Conservation (phyloP, 345 rosid species). For the Carallia pectinifolia region DNA sequence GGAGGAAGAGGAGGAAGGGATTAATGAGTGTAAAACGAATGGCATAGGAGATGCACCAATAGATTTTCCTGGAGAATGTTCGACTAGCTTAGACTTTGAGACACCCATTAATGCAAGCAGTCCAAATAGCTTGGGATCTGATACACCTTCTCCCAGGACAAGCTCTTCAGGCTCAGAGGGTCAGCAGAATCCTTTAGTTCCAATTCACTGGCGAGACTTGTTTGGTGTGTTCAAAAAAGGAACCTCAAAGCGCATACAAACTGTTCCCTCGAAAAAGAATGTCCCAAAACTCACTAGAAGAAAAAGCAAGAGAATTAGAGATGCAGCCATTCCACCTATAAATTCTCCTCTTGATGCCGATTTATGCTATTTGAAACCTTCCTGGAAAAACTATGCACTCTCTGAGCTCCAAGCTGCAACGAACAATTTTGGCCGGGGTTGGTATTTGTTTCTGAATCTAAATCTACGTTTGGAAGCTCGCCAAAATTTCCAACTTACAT, state of each 20-base stretch:
- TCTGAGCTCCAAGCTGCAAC: constrained; percentile 71
- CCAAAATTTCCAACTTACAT: background rate
- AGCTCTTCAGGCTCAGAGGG: constrained; percentile 59
- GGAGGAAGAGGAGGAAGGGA: constrained; percentile 15
- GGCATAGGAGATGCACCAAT: constrained; percentile 10
- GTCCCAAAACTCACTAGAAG: constrained; percentile 66
- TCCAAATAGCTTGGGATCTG: constrained; percentile 20
- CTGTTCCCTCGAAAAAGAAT: constrained; percentile 36
- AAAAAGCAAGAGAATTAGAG: constrained; percentile 61
- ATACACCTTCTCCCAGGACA: constrained; percentile 32
- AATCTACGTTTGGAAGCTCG: background rate
- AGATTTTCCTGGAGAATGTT: constrained; percentile 34
- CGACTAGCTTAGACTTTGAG: constrained; percentile 37
- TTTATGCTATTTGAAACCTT: constrained; percentile 54
- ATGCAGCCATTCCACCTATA: constrained; percentile 43
- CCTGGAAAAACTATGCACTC: constrained; percentile 76
- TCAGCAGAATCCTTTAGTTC: constrained; percentile 16
- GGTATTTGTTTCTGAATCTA: constrained; percentile 8
- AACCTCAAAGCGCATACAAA: constrained; percentile 45
- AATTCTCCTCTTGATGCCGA: constrained; percentile 56
- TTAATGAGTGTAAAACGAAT: background rate
- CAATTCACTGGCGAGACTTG: constrained; percentile 52
- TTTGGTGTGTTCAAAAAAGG: constrained; percentile 60
- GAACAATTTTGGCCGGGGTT: constrained; percentile 64
- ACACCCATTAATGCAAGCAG: constrained; percentile 22